Base-by-base conservation (phyloP, 129 eudicot species). In the Flaveria robusta region DNA sequence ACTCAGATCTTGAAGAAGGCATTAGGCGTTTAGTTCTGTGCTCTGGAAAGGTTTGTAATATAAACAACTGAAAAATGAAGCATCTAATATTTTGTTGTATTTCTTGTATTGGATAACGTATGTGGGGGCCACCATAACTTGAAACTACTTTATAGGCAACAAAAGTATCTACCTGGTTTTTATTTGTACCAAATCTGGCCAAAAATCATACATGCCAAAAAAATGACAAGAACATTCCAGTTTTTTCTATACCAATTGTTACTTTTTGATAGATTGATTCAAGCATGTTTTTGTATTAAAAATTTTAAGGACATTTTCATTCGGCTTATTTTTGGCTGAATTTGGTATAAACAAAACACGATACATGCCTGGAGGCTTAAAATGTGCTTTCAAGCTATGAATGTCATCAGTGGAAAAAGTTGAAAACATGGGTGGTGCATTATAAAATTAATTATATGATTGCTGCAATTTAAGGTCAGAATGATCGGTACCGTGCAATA, bases 1-100 rank as follows among this genome's bases (percentile, higher is more conserved):
- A 93, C 74, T 85, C 96, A 3, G 89, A 93, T 83, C 95, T 81
- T 29, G 98, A 93, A 80, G 95, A 88, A 87, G 95, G 96, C 70
- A 90, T 93, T 68, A 86, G 88, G 72, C 96, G 98, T 59, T 77
- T 93, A 71, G 80, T 90, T 87, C 96, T 93, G 76, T 93, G 96
- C 84, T 93, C 98, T 3, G 98, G 98, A 86, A 93, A 93, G 96
- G 98, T 93, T 16, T 58, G 83, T 82, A 29, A 24, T 19, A 23
- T 55, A 19, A 27, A 18, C 19, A 27, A 43, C 20, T 22, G 7
- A 23, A 52, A 39, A 39, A 7, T 18, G 3, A 77, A 24, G 58
- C 41, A 24, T 45, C 1, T 19, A 23, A 43, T 64, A 15, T 8
- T 8, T 4, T 26, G 26, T 13, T 4, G 39, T 60, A 37, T 60